A percentile compares a stretch with the other conserved stretches of the same genome.
These are phyloP conservation scores for Cladosporium phlei DNA, from an alignment of 2,329 filamentous ascomycete genomes.

Conservation along the genomic window DNA sequence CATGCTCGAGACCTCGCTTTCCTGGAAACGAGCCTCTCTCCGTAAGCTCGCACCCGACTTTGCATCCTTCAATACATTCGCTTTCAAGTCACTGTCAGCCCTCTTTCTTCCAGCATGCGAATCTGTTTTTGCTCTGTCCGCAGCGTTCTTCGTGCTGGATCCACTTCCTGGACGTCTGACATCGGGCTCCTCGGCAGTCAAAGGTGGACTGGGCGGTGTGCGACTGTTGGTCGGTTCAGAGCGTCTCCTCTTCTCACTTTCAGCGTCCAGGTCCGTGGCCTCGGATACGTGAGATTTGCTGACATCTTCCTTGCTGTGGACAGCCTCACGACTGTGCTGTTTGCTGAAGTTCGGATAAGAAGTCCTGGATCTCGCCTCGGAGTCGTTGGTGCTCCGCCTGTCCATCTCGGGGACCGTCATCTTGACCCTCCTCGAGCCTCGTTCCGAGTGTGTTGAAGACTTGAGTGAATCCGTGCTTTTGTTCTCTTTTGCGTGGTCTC, in stretches of 20 bases:
- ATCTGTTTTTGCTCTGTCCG: conserved; percentile 34
- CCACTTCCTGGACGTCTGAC: conserved; percentile 41
- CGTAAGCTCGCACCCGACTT: conserved; percentile 42
- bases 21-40: conserved; percentile 33
- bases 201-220: conserved; percentile 45
- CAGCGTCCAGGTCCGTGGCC: conserved; percentile 37
- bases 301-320: conserved; percentile 53
- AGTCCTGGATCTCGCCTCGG: conserved; percentile 40
- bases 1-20: conserved; percentile 41
- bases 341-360: conserved; percentile 85
- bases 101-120: conserved; percentile 38
- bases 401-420: conserved; percentile 45
- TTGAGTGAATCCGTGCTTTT: conserved; percentile 20
- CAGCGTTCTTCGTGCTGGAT: conserved; percentile 39
- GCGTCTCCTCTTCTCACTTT: conserved; percentile 25
- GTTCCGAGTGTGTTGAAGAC: conserved; percentile 16
- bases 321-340: conserved; percentile 82
- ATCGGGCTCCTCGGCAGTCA: conserved; percentile 42
- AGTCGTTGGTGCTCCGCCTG: conserved; percentile 35
- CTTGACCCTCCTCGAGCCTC: conserved; percentile 15
- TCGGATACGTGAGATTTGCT: conserved; percentile 35
- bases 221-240: conserved; percentile 27
- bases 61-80: conserved; percentile 33
- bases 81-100: conserved; percentile 36
- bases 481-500: conserved; percentile 16